Base-by-base conservation (phyloP, 768 basidiomycete genomes). In the Suillus bovinus region DNA sequence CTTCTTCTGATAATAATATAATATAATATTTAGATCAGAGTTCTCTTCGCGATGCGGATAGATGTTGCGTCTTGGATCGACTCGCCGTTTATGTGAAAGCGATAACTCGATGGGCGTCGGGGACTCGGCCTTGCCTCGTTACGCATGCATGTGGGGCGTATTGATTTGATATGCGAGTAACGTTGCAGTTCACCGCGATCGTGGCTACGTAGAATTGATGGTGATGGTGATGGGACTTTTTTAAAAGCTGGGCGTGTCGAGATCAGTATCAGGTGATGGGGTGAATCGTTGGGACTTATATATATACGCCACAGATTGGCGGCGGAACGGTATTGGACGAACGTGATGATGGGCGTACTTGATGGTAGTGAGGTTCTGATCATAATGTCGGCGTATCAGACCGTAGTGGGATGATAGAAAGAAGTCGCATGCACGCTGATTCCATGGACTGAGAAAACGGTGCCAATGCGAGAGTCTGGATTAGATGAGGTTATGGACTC, bases 11-110 rank as follows among this genome's bases (percentile, higher is more conserved):
- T 49, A 29, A 49, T 49, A 29, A 49, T 49, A 49, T 29, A 29
- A 29, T 17, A 10, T 24, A 16, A 17, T 10, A n/a, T 29, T 16
- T 10, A 4, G 14, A 49, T 49, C 47, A 27, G 16, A 49, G 24
- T 49, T 49, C 47, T 49, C 47, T 49, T 49, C 47, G 47, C 47
- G 47, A 49, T 49, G 46, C 7, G 46, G 22, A 46, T 46, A 6
- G 44, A 14, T 22, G 13, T 27, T 49, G 47, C 47, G 47, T 49
- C 16, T 16, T 16, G 27, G 47, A 49, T 49, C 47, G 47, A 29
- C 47, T 29, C 16, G 27, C 47, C 9, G 16, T 17, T 49, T 49
- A 49, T 49, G 27, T 17, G 24, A 17, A 49, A 17, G 16, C 5
- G 47, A 49, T 29, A 14, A 16, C 24, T 49, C 27, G 47, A 49